These are phyloP conservation scores for Saxophila tyrrhenica DNA, from an alignment of 495 filamentous ascomycete species.

Conservation along the genomic window DNA sequence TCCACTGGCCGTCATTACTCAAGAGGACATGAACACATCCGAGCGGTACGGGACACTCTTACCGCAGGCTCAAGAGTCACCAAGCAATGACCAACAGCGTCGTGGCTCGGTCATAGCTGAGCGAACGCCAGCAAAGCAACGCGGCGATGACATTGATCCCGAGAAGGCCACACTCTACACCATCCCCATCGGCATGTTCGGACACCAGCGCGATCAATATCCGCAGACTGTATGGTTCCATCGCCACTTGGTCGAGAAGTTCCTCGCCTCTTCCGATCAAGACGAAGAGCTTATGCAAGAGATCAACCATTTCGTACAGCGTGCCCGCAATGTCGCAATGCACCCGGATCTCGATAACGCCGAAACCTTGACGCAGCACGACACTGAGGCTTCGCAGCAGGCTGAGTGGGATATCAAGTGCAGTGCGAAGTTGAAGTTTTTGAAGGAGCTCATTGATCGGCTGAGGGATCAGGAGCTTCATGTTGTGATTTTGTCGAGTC, in stretches of 20 bases:
- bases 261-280: conserved; percentile 4
- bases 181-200: conserved; percentile 12
- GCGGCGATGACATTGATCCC: not conserved
- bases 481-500: conserved; percentile 36
- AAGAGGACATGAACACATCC: conserved; percentile 17
- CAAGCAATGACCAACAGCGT: not conserved
- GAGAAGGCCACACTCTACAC: conserved; percentile 1
- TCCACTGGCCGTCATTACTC: conserved; percentile 1
- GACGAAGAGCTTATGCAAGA: conserved; percentile 10
- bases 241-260: conserved; percentile 3
- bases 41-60: conserved; percentile 18
- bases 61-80: not conserved
- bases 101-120: not conserved
- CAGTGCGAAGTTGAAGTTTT: conserved; percentile 47
- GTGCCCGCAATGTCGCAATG: conserved; percentile 38
- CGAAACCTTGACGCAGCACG: conserved; percentile 30
- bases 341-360: conserved; percentile 44
- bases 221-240: conserved; percentile 1
- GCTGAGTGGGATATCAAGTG: conserved; percentile 45
- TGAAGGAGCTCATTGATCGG: conserved; percentile 40
- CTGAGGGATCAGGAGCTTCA: conserved; percentile 34
- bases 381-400: conserved; percentile 33
- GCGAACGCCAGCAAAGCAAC: not conserved
- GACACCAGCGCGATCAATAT: conserved; percentile 21
- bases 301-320: conserved; percentile 32